Evolutionary conservation across 768 basidiomycete species (phyloP).

Genomic region (Calocybe gangraenosa): DNA sequence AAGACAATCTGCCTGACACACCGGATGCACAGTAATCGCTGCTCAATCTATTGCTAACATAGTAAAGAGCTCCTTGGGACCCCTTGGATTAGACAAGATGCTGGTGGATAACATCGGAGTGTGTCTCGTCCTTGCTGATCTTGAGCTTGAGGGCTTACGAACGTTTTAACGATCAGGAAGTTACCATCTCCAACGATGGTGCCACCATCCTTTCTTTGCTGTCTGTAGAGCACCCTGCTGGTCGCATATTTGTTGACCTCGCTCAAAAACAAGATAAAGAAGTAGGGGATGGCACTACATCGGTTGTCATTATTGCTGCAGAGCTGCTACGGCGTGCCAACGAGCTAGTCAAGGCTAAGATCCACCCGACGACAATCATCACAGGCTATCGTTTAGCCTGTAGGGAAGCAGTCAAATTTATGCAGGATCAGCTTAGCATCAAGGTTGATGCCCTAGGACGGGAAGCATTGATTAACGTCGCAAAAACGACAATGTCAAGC

Average conservation of each 20-base stretch:
- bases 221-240: constrained; percentile 95
- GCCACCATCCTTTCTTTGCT: constrained; percentile 96
- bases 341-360: constrained; percentile 96
- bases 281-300: constrained; percentile 98
- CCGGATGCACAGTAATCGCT: constrained; percentile 69
- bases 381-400: constrained; percentile 97
- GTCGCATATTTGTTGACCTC: constrained; percentile 95
- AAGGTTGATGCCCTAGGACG: constrained; percentile 91
- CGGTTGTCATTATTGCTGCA: constrained; percentile 97
- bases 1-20: constrained; percentile 8
- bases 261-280: constrained; percentile 99
- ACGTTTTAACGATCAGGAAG: constrained; percentile 58
- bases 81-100: constrained; percentile 95
- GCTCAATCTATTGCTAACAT: constrained; percentile 97
- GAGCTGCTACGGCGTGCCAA: constrained; percentile 95
- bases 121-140: constrained; percentile 25
- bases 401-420: constrained; percentile 94
- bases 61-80: constrained; percentile 93
- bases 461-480: constrained; percentile 91
- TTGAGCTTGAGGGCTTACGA: constrained; percentile 2
- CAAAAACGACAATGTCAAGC: constrained; percentile 98
- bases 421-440: constrained; percentile 95
- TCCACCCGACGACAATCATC: constrained; percentile 99
- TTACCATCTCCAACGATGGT: constrained; percentile 99
- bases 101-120: constrained; percentile 97